These are phyloP conservation scores for Penicillium digitatum DNA, from an alignment of 2,329 filamentous ascomycete genomes.

Conservation along the genomic window DNA sequence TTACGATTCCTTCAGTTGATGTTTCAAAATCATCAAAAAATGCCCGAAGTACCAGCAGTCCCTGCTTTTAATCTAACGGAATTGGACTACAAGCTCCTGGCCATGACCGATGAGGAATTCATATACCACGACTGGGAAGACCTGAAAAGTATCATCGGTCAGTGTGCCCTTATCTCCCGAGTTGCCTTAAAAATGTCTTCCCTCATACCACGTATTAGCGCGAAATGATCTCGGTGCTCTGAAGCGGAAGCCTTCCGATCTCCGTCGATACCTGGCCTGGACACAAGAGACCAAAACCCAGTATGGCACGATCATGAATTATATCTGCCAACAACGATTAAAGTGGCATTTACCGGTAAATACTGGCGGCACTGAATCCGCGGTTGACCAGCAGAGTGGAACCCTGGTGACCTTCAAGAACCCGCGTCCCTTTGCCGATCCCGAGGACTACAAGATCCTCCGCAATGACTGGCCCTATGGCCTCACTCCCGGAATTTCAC, in stretches of 20 bases:
- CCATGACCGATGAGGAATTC: slow-evolving; percentile 52
- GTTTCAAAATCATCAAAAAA: slow-evolving; percentile 10
- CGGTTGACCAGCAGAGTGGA: slow-evolving; percentile 26
- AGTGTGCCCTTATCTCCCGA: slow-evolving; percentile 14
- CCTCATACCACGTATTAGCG: slow-evolving; percentile 28
- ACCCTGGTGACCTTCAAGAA: slow-evolving; percentile 45
- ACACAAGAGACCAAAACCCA: slow-evolving; percentile 50
- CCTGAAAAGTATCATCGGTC: slow-evolving; percentile 52
- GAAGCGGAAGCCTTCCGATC: slow-evolving; percentile 57
- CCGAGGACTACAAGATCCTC: slow-evolving; percentile 54
- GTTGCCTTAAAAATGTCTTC: slow-evolving; percentile 2
- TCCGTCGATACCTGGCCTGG: slow-evolving; percentile 59
- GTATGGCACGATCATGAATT: slow-evolving; percentile 56
- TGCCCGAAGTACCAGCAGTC: neutral
- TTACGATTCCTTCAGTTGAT: too few relatives aligned
- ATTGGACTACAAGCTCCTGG: slow-evolving; percentile 48
- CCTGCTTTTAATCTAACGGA: slow-evolving; percentile 49
- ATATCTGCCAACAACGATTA: slow-evolving; percentile 54
- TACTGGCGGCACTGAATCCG: slow-evolving; percentile 1
- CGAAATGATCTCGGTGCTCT: slow-evolving; percentile 54
- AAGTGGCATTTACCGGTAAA: slow-evolving; percentile 44
- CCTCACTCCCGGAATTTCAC: slow-evolving; percentile 50
- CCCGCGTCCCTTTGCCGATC: slow-evolving; percentile 51
- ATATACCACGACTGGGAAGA: slow-evolving; percentile 51
- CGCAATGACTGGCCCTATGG: slow-evolving; percentile 64